phyloP scores from a whole-genome alignment of 768 basidiomycete species.

The Leucosporidium creatinivorum region DNA sequence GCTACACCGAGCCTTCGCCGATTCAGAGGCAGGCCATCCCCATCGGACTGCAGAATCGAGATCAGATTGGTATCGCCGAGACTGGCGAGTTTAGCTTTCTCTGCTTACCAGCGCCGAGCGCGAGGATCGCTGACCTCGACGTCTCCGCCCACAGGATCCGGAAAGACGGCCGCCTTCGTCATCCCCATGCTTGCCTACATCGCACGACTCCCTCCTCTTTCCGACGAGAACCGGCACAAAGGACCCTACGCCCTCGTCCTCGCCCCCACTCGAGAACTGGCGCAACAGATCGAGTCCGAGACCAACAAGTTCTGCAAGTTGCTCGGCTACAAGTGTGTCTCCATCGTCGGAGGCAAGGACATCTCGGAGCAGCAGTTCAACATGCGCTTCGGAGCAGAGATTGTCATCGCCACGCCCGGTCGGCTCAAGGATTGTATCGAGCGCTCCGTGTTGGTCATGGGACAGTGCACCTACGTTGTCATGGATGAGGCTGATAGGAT shows the following conservation, averaged over 20 bases:
- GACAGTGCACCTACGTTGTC: slow-evolving; percentile 95
- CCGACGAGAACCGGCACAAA: slow-evolving; percentile 85
- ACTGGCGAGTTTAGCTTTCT: slow-evolving; percentile 55
- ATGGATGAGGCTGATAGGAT: slow-evolving; percentile 99
- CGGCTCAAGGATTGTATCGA: slow-evolving; percentile 97
- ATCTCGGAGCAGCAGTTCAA: slow-evolving; percentile 98
- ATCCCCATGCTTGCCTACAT: slow-evolving; percentile 98
- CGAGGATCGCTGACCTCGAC: not conserved
- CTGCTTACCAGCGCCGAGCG: not conserved
- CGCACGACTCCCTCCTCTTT: slow-evolving; percentile 69
- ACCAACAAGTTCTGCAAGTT: slow-evolving; percentile 84
- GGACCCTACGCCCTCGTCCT: slow-evolving; percentile 90
- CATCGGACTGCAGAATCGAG: slow-evolving; percentile 92
- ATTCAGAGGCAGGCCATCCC: slow-evolving; percentile 99
- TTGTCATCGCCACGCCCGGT: slow-evolving; percentile 97
- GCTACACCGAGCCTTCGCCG: slow-evolving; percentile 93
- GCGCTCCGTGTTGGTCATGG: slow-evolving; percentile 85
- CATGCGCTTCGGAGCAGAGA: slow-evolving; percentile 94
- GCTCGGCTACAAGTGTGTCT: slow-evolving; percentile 86
- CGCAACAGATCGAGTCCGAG: slow-evolving; percentile 93
- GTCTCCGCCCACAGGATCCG: slow-evolving; percentile 60
- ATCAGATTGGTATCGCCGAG: slow-evolving; percentile 97
- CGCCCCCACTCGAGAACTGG: slow-evolving; percentile 95
- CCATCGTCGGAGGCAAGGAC: slow-evolving; percentile 94
- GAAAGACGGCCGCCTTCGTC: slow-evolving; percentile 97